These are phyloP conservation scores for Hsuehochloa calcarea DNA, from an alignment of 176 grass and related monocot genomes.

Conservation along the genomic window DNA sequence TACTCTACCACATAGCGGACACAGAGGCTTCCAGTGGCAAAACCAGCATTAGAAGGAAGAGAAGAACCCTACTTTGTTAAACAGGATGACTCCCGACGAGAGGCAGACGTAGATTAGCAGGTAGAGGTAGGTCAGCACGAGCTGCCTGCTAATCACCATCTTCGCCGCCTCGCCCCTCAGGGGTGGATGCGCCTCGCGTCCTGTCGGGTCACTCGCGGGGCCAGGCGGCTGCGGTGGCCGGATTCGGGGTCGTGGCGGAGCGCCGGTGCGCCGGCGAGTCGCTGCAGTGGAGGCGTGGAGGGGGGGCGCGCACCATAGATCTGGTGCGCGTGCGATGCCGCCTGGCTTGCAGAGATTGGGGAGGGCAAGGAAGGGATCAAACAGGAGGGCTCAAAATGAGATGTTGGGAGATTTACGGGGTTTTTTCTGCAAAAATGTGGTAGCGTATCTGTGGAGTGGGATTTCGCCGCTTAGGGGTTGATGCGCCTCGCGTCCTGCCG, in stretches of 20 bases:
- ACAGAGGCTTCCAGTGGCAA: not conserved
- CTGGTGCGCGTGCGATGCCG: not conserved
- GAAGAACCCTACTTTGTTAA: conserved; percentile 72
- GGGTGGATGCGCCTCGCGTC: not conserved
- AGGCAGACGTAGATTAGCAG: conserved; percentile 95
- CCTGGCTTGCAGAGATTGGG: not conserved
- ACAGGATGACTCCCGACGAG: conserved; percentile 96
- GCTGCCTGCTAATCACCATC: conserved; percentile 90
- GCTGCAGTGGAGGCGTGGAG: not conserved
- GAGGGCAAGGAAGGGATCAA: not conserved
- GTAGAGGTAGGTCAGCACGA: conserved; percentile 98
- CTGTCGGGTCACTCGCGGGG: not conserved
- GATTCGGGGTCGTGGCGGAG: not conserved
- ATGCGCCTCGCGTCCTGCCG: not conserved
- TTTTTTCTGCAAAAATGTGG: conserved; percentile 28
- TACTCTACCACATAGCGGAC: not conserved
- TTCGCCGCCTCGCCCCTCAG: conserved; percentile 19
- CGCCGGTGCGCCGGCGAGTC: not conserved
- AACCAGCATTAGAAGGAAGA: not conserved
- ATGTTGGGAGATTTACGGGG: not conserved
- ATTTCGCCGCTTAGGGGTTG: not conserved
- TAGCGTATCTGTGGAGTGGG: too few relatives aligned
- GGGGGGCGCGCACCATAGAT: conserved; percentile 7
- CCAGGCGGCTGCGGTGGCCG: not conserved
- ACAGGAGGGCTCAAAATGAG: not conserved